A percentile compares a stretch with the other conserved stretches of the same genome.
phyloP scores from a whole-genome alignment of 2,329 filamentous ascomycete species.

The Alternaria conjuncta region DNA sequence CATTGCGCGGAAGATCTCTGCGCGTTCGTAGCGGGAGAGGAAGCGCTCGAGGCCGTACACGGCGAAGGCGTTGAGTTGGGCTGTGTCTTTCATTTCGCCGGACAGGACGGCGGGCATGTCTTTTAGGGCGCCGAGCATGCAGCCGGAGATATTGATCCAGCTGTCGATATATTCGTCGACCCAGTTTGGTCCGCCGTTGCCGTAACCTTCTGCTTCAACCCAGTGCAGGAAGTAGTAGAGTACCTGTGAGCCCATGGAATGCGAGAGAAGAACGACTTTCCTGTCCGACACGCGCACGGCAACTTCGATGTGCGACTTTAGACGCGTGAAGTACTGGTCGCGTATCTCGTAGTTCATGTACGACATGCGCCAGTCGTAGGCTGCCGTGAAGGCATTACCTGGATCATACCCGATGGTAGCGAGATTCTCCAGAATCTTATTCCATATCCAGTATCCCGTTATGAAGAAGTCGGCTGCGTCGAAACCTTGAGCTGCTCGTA shows the following conservation, averaged over 20 bases:
- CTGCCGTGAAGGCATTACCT: slow-evolving; percentile 71
- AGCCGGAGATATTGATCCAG: slow-evolving; percentile 98
- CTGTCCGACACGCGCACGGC: slow-evolving; percentile 74
- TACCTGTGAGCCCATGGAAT: slow-evolving; percentile 98
- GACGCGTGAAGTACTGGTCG: slow-evolving; percentile 90
- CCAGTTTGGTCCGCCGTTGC: slow-evolving; percentile 84
- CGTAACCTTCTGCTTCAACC: slow-evolving; percentile 80
- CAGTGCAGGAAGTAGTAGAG: slow-evolving; percentile 83
- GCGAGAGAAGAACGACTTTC: slow-evolving; percentile 86
- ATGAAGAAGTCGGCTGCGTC: slow-evolving; percentile 97
- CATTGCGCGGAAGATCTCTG: slow-evolving; percentile 95
- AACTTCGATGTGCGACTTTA: slow-evolving; percentile 90
- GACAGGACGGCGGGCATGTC: slow-evolving; percentile 88
- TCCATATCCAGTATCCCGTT: slow-evolving; percentile 97
- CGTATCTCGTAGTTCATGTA: slow-evolving; percentile 88
- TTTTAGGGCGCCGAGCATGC: slow-evolving; percentile 95
- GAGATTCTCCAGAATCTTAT: slow-evolving; percentile 96
- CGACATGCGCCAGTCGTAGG: slow-evolving; percentile 91
- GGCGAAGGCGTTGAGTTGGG: slow-evolving; percentile 93
- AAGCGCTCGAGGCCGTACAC: slow-evolving; percentile 98
- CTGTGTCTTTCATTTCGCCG: slow-evolving; percentile 98
- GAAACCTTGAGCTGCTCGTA: slow-evolving; percentile 93
- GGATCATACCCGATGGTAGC: slow-evolving; percentile 97
- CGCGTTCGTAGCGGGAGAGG: slow-evolving; percentile 85
- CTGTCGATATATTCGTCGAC: slow-evolving; percentile 88